Evolutionary conservation across 257 asterid species (phyloP).

Genomic region (Catharanthus roseus): DNA sequence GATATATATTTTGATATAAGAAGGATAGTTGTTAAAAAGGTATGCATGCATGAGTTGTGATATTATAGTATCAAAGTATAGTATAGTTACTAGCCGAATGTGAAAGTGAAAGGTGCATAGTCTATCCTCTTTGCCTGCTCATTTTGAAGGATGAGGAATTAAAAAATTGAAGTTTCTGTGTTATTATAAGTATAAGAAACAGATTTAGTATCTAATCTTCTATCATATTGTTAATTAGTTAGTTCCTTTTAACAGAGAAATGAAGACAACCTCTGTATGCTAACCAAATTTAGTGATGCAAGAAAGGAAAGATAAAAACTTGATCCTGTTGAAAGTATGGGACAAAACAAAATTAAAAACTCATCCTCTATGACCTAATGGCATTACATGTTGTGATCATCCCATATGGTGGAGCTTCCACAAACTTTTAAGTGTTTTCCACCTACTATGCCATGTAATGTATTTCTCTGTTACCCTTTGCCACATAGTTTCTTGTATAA

Average conservation of each 20-base stretch:
- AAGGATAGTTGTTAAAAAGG: too few species aligned
- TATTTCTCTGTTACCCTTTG: not conserved
- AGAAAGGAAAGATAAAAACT: not conserved
- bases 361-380: slow-evolving; percentile 11
- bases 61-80: too few species aligned
- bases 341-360: slow-evolving; percentile 16
- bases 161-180: too few species aligned
- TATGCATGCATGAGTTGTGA: too few species aligned
- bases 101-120: too few species aligned
- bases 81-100: too few species aligned
- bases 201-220: slow-evolving; percentile 4
- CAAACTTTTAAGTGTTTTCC: slow-evolving; percentile 27
- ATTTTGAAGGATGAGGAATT: too few species aligned
- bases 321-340: not conserved
- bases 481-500: slow-evolving; percentile 24
- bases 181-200: too few species aligned
- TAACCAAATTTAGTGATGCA: slow-evolving; percentile 27
- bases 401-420: slow-evolving; percentile 34
- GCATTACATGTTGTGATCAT: slow-evolving; percentile 10
- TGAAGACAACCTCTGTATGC: not conserved
- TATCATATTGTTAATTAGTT: not conserved
- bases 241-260: slow-evolving; percentile 9
- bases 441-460: slow-evolving; percentile 21
- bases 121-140: too few species aligned
- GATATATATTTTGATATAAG: too few species aligned